A percentile compares a stretch with the other conserved stretches of the same genome.
phyloP scores from a whole-genome alignment of 768 basidiomycete genomes.

The Dioszegia aurantiaca region DNA sequence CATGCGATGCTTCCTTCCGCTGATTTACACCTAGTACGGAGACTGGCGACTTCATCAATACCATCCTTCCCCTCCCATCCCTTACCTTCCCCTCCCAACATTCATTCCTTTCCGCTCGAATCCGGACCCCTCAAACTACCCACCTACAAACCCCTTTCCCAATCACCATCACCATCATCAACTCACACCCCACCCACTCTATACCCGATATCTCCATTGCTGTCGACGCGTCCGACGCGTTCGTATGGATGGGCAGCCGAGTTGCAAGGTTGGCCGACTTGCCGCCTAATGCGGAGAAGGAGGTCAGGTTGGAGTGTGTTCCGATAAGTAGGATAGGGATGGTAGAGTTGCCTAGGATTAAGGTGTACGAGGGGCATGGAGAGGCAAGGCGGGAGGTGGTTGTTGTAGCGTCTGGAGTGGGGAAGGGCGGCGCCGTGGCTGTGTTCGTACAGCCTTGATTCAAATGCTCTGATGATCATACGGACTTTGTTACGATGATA shows the following conservation, averaged over 20 bases:
- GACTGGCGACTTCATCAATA: not conserved
- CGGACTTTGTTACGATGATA: too few species aligned
- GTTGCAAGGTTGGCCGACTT: conserved; percentile 67
- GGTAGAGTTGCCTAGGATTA: conserved; percentile 32
- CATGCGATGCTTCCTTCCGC: not conserved
- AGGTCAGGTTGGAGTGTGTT: conserved; percentile 29
- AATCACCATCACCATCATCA: conserved; percentile 59
- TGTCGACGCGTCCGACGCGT: conserved; percentile 71
- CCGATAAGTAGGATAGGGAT: conserved; percentile 40
- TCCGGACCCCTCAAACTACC: conserved; percentile 58
- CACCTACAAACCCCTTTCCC: conserved; percentile 54
- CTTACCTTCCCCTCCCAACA: conserved; percentile 60
- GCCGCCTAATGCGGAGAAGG: conserved; percentile 58
- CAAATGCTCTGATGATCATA: too few species aligned
- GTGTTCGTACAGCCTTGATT: conserved; percentile 24
- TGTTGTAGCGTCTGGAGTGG: conserved; percentile 11
- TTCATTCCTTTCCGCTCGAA: conserved; percentile 62
- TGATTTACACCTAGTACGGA: not conserved
- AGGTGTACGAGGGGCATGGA: conserved; percentile 27
- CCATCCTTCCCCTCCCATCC: conserved; percentile 63
- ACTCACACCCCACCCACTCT: conserved; percentile 62
- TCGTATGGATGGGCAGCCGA: conserved; percentile 75
- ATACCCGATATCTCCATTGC: conserved; percentile 70
- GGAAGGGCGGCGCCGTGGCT: conserved; percentile 3
- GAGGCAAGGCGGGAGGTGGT: conserved; percentile 31